These are phyloP conservation scores for Raddia guianensis DNA, from an alignment of 176 grass and related monocot genomes.

Conservation along the genomic window DNA sequence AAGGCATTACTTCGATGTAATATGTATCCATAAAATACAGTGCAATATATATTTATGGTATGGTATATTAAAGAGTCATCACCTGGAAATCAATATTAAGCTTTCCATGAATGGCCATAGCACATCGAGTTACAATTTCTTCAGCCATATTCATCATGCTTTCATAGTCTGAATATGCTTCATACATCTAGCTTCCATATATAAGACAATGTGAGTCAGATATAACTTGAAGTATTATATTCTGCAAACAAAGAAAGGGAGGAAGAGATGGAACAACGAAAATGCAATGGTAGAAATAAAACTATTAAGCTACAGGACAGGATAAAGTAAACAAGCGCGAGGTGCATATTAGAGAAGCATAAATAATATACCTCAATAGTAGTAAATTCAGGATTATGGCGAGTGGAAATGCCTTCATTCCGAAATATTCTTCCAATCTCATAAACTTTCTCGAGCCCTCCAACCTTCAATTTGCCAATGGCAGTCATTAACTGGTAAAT, in stretches of 20 bases:
- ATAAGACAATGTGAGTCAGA: constrained; percentile 37
- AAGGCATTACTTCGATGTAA: constrained; percentile 12
- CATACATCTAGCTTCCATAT: constrained; percentile 88
- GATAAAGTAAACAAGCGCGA: constrained; percentile 20
- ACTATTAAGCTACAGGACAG: constrained; percentile 29
- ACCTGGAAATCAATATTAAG: constrained; percentile 93
- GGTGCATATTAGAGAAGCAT: background rate
- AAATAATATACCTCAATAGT: constrained; percentile 76
- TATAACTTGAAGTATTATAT: constrained; percentile 27
- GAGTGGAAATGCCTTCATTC: constrained; percentile 98
- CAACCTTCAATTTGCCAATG: constrained; percentile 67
- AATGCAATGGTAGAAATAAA: constrained; percentile 13
- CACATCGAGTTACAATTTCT: constrained; percentile 86
- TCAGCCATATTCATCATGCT: constrained; percentile 99
- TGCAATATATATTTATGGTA: constrained; percentile 28
- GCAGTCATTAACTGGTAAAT: constrained; percentile 14
- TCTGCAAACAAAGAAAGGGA: constrained; percentile 21
- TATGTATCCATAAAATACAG: background rate
- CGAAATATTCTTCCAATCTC: constrained; percentile 99
- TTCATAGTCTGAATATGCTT: constrained; percentile 99
- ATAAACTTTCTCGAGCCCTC: constrained; percentile 94
- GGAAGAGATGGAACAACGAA: constrained; percentile 30
- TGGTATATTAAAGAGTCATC: constrained; percentile 34
- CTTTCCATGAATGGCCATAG: constrained; percentile 73
- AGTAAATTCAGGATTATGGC: constrained; percentile 99